These are phyloP conservation scores for Lunasporangiospora selenospora DNA, from an alignment of 192 early-diverging fungal genomes.

Conservation along the genomic window DNA sequence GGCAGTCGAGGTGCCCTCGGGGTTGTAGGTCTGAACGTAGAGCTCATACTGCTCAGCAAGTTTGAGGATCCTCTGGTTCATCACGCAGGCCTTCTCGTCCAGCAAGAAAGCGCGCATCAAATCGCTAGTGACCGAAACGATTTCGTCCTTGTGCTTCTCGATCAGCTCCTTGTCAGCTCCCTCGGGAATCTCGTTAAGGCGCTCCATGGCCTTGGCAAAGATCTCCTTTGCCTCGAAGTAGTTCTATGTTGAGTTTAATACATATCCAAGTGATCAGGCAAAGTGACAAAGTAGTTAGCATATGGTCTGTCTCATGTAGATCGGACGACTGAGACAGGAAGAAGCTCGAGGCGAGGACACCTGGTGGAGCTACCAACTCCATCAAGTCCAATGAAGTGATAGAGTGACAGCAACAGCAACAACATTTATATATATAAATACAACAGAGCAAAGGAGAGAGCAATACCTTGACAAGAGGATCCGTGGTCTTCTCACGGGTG, in stretches of 20 bases:
- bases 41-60: slow-evolving; percentile 67
- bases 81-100: slow-evolving; percentile 66
- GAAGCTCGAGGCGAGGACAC: too few species aligned
- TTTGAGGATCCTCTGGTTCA: slow-evolving; percentile 64
- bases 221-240: slow-evolving; percentile 64
- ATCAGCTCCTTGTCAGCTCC: slow-evolving; percentile 55
- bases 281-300: too few species aligned
- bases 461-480: slow-evolving; percentile 55
- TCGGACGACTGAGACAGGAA: too few species aligned
- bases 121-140: slow-evolving; percentile 57
- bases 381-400: too few species aligned
- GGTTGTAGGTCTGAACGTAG: slow-evolving; percentile 46
- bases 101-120: slow-evolving; percentile 65
- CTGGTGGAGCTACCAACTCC: too few species aligned
- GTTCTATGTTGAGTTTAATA: slow-evolving; percentile 19
- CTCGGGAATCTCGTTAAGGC: slow-evolving; percentile 57
- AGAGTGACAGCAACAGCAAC: too few species aligned
- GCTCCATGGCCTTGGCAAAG: slow-evolving; percentile 57
- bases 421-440: too few species aligned
- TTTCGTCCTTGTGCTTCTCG: slow-evolving; percentile 55
- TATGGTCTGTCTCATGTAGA: too few species aligned
- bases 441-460: too few species aligned
- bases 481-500: slow-evolving; percentile 52
- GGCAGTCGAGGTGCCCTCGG: slow-evolving; percentile 44
- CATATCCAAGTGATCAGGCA: too few species aligned